phyloP scores from a whole-genome alignment of 768 basidiomycete species.

The Naganishia kalamii region DNA sequence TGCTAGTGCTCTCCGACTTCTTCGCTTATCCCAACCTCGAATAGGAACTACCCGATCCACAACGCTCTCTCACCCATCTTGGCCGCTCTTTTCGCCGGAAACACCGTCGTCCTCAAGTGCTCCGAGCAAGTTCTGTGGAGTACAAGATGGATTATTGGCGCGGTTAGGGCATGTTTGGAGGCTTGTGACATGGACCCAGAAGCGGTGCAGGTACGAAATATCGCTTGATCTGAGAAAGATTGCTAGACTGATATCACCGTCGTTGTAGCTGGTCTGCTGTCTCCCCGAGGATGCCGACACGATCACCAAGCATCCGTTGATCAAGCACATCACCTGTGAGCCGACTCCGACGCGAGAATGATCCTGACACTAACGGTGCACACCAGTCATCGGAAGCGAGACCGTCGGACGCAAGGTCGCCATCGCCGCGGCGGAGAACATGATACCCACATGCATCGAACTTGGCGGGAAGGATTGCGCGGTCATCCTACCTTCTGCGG shows the following conservation, averaged over 20 bases:
- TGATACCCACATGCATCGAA: constrained; percentile 88
- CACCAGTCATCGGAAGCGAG: constrained; percentile 46
- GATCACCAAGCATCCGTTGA: constrained; percentile 65
- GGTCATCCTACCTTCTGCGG: constrained; percentile 76
- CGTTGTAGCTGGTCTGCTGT: constrained; percentile 67
- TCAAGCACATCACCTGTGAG: constrained; percentile 77
- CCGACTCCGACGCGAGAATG: too few species aligned
- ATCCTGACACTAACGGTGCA: neutral
- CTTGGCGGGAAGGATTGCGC: constrained; percentile 96
- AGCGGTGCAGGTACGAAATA: constrained; percentile 67
- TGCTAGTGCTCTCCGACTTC: neutral
- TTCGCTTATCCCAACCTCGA: neutral
- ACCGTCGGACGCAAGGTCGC: constrained; percentile 59
- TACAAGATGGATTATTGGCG: constrained; percentile 63
- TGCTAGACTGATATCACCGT: too few species aligned
- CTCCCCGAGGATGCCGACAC: constrained; percentile 79
- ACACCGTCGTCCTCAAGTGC: constrained; percentile 78
- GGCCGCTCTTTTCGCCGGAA: constrained; percentile 82
- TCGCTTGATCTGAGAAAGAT: neutral
- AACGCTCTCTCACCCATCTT: constrained; percentile 92
- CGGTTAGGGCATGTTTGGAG: constrained; percentile 66
- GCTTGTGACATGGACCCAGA: constrained; percentile 77
- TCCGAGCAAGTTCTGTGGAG: constrained; percentile 73
- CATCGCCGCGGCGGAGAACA: constrained; percentile 69
- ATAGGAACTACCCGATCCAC: constrained; percentile 56